These are phyloP conservation scores for Maudiozyma humilis DNA, from an alignment of 1,139 yeast species.

Conservation along the genomic window DNA sequence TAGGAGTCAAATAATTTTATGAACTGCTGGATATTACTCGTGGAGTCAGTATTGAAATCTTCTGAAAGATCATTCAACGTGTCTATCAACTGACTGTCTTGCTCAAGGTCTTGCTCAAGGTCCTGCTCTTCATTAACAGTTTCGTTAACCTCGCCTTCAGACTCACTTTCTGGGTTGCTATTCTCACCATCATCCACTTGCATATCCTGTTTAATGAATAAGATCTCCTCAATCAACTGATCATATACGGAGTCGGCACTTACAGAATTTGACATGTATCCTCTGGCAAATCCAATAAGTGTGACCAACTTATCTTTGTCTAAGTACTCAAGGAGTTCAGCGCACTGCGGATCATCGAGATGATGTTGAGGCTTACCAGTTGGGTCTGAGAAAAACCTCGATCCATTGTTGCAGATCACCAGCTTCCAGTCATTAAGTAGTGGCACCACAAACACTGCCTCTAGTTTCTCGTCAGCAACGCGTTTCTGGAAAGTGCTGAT, in stretches of 20 bases:
- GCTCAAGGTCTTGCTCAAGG: background rate
- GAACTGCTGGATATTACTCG: constrained; percentile 9
- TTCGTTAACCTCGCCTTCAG: background rate
- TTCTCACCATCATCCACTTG: constrained; percentile 8
- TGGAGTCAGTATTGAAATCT: constrained; percentile 2
- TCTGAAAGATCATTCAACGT: constrained; percentile 4
- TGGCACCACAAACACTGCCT: constrained; percentile 15
- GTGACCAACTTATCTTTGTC: constrained; percentile 34
- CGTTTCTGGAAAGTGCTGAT: background rate
- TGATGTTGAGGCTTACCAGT: constrained; percentile 34
- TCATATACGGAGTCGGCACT: constrained; percentile 20
- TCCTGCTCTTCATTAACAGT: background rate
- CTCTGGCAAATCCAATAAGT: constrained; percentile 41
- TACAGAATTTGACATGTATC: constrained; percentile 23
- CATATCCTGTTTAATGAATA: constrained; percentile 11
- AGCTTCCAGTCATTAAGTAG: constrained; percentile 35
- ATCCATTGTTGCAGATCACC: constrained; percentile 38
- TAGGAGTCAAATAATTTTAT: constrained; percentile 16
- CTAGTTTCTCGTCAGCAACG: background rate
- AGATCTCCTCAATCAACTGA: constrained; percentile 16
- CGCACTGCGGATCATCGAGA: constrained; percentile 33
- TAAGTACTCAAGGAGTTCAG: constrained; percentile 26
- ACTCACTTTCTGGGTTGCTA: background rate
- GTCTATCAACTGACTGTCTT: background rate
- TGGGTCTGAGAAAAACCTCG: constrained; percentile 38